phyloP scores from a whole-genome alignment of 2,329 filamentous ascomycete species.

The Podosphaera xanthii region DNA sequence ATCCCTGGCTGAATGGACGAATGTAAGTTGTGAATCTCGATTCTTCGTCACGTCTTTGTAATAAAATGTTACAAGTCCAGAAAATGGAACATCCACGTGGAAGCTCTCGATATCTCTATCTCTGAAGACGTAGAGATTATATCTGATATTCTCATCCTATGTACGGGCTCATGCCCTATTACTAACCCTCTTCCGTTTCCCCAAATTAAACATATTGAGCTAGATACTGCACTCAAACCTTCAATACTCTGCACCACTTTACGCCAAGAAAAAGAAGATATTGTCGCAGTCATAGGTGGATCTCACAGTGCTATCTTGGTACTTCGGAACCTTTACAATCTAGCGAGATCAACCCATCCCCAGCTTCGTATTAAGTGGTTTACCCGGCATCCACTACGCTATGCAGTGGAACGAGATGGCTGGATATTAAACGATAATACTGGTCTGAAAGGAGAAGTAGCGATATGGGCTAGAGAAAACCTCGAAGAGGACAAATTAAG shows the following conservation, averaged over 20 bases:
- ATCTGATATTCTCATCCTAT: constrained; percentile 24
- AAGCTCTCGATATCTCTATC: constrained; percentile 4
- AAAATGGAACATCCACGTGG: constrained; percentile 18
- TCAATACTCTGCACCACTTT: constrained; percentile 22
- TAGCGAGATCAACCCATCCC: constrained; percentile 27
- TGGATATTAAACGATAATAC: constrained; percentile 45
- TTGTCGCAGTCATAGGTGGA: constrained; percentile 34
- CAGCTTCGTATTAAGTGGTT: constrained; percentile 36
- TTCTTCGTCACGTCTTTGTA: background rate
- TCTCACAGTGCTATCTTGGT: constrained; percentile 41
- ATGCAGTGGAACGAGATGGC: constrained; percentile 36
- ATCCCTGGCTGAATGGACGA: constrained; percentile 19
- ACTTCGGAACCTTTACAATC: constrained; percentile 33
- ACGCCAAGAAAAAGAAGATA: constrained; percentile 17
- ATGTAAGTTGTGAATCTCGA: constrained; percentile 9
- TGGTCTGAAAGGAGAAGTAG: constrained; percentile 37
- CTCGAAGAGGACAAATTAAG: constrained; percentile 28
- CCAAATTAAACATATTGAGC: constrained; percentile 22
- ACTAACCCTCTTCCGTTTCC: constrained; percentile 21
- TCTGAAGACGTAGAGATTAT: constrained; percentile 4
- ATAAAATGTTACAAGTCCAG: constrained; percentile 1
- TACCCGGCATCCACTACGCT: constrained; percentile 33
- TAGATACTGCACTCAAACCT: constrained; percentile 33
- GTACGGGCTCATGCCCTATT: constrained; percentile 30
- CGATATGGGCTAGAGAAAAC: constrained; percentile 33